phyloP scores from a whole-genome alignment of 108 stramenopile species.

The Seminavis robusta region DNA sequence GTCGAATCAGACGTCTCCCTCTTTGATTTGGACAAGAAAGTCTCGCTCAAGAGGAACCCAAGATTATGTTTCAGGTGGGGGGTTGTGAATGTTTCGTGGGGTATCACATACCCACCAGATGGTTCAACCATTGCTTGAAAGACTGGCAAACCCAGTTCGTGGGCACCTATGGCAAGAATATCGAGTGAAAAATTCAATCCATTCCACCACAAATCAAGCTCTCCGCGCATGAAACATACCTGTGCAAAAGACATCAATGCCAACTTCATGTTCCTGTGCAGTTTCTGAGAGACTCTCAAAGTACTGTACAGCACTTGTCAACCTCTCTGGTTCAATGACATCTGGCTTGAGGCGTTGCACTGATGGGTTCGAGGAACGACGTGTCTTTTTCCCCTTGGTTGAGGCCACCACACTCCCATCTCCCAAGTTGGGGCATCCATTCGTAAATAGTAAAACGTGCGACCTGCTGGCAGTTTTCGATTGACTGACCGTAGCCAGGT shows the following conservation, averaged over 20 bases:
- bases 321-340: conserved; percentile 30
- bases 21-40: neutral
- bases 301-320: conserved; percentile 33
- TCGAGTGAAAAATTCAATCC: too few relatives aligned
- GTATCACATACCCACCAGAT: conserved; percentile 47
- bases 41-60: neutral
- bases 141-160: conserved; percentile 39
- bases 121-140: conserved; percentile 55
- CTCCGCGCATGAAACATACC: too few relatives aligned
- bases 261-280: conserved; percentile 34
- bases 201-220: too few relatives aligned
- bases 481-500: conserved; percentile 16
- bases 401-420: conserved; percentile 34
- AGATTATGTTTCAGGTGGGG: neutral
- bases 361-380: neutral
- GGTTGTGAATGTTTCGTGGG: conserved; percentile 22
- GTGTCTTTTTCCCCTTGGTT: neutral
- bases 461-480: conserved; percentile 14
- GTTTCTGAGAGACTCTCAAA: conserved; percentile 27
- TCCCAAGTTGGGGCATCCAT: conserved; percentile 58
- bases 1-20: neutral
- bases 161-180: too few relatives aligned
- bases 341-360: neutral
- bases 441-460: conserved; percentile 55
- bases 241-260: conserved; percentile 43